Evolutionary conservation across 2,329 filamentous ascomycete genomes (phyloP), one percentile per base, ranked within the genome.

Genomic region (Aschersonia sp.): DNA sequence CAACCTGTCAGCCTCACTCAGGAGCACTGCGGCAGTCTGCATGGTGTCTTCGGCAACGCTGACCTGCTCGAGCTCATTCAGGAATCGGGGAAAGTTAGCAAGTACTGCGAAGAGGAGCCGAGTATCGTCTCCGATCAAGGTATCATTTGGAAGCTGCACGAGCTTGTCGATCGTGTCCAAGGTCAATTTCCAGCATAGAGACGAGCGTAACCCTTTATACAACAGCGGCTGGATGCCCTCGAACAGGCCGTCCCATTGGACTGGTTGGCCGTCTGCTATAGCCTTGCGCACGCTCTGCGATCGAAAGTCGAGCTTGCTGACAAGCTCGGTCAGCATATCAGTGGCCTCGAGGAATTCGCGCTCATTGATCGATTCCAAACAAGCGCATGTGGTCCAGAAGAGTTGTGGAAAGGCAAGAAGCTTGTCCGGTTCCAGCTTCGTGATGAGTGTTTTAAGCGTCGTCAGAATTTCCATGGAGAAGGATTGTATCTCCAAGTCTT

Each of bases 401-500:
- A 98, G 71, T 58, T 97, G 91, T 2, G 92, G 92, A 54, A 95
- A 96, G n/a, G 82, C 80, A 45, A 94, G 66, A 2, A 98, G 73
- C 60, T 89, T 84, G 40, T 84, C 77, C 0, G 84, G 74, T 28
- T 89, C 82, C 31, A 97, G 70, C 48, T 91, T 92, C 54, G 81
- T 77, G 49, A 98, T 94, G 43, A 98, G 84, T 0, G 89, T 89
- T 59, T 94, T 89, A 46, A 98, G 65, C 0, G 94, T 98, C 0
- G 89, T 96, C 47, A 98, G 66, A 49, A 98, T 97, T 61, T 98
- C 94, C 83, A 97, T 91, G 0, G 92, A 94, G 59, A 98, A 98
- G 0, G 89, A 91, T 58, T 96, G 88, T 47, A 96, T 94, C 65
- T 97, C 91, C 0, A 82, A 78, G 58, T 95, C 88, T 55, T 96